Evolutionary conservation across 768 basidiomycete genomes (phyloP).

Genomic region (Boletales sp.): DNA sequence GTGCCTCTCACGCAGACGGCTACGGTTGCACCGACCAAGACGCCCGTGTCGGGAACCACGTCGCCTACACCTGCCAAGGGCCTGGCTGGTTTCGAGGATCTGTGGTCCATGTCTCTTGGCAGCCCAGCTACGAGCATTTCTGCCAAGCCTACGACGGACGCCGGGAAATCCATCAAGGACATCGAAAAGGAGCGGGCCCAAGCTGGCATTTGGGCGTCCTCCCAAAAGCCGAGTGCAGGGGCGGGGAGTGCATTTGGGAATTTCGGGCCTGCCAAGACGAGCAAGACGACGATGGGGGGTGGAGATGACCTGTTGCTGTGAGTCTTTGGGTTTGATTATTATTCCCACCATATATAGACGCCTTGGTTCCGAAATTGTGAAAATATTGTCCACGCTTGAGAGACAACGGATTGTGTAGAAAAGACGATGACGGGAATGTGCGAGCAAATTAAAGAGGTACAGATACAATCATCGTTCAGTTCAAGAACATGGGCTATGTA

Average conservation of each 20-base stretch:
- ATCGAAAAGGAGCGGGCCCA: conserved; percentile 84
- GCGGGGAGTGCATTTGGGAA: conserved; percentile 29
- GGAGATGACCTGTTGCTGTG: conserved; percentile 44
- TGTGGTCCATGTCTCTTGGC: conserved; percentile 83
- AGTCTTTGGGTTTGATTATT: conserved; percentile 3
- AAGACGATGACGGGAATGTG: conserved; percentile 13
- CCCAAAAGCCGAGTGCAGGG: conserved; percentile 21
- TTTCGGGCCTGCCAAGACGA: conserved; percentile 26
- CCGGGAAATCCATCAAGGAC: conserved; percentile 81
- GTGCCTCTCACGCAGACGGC: conserved; percentile 8
- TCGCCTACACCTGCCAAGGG: conserved; percentile 34
- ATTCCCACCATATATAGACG: conserved; percentile 5
- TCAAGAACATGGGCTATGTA: conserved; percentile 26
- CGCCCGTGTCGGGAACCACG: conserved; percentile 12
- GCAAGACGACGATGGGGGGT: conserved; percentile 21
- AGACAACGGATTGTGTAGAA: conserved; percentile 21
- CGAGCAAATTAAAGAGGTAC: conserved; percentile 33
- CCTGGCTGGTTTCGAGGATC: conserved; percentile 74
- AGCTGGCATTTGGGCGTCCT: conserved; percentile 70
- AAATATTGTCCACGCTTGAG: conserved; percentile 13
- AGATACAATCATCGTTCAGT: conserved; percentile 38
- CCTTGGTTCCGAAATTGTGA: too few species aligned
- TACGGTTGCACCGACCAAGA: conserved; percentile 12
- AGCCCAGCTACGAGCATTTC: conserved; percentile 28
- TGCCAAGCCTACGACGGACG: conserved; percentile 34